Base-by-base conservation (phyloP, 2,329 filamentous ascomycete genomes). In the Fusarium devonianum region DNA sequence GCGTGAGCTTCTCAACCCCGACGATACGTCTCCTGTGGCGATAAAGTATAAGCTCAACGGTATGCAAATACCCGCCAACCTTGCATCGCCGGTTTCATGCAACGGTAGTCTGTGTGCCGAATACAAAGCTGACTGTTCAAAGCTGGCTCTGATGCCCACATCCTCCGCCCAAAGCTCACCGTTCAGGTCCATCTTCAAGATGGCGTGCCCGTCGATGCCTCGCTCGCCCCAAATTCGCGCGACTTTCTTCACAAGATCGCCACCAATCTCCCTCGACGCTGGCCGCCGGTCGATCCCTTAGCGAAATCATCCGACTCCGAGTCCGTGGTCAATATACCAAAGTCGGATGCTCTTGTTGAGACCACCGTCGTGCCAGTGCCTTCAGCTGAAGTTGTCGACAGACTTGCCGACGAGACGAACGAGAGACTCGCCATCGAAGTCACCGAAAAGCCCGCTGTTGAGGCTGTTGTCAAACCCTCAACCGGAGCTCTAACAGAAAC, bases 101-200 rank as follows among this genome's bases (percentile, higher is more conserved):
- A 60, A 54, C 57, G 43, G 53, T n/a, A 21, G 21, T 46, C n/a
- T 30, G 23, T 29, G 16, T 29, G 10, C 17, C 12, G 19, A 11
- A n/a, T n/a, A n/a, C n/a, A n/a, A 50, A 48, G 40, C 44, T 60
- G 37, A 56, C 45, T 33, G 22, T 33, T 7, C 16, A 41, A 46
- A 76, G 74, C 66, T 21, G 63, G 69, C 55, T 69, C 69, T 3
- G 70, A 75, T 49, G 72, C 75, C 29, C 71, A 74, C 32, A 81
- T 91, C 60, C 81, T 91, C 60, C 79, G 81, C 29, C 89, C 89
- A 2, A 88, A 85, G 61, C 75, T 93, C 46, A 86, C 86, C 4
- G 83, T 93, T 49, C 80, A 86, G 52, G 78, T 92, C 9, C 83
- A 89, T 60, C 73, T 88, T 12, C 76, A 79, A 43, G 83, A 88